Evolutionary conservation across 441 rosid genomes (phyloP), one percentile per base, ranked within the genome.

Genomic region (Hura crepitans): DNA sequence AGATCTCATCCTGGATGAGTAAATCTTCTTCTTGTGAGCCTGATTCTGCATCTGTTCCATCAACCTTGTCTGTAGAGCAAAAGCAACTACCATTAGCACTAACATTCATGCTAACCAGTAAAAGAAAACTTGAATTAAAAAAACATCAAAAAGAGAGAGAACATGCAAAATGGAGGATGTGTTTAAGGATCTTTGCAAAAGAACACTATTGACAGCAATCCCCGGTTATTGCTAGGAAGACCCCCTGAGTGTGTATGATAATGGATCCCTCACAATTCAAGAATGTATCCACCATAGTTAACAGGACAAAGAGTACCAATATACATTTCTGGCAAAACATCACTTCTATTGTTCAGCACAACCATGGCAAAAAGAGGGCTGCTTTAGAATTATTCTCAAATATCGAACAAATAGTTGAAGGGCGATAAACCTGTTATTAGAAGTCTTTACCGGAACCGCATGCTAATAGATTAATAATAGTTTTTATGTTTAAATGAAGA

Each of bases 1-100:
- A 89, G 72, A 96, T 91, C 86, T 96, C 99, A 57, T 96, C 99
- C 75, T 91, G 97, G 65, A 96, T 79, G 33, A 86, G 73, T 75
- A 84, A 23, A 84, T 96, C 98, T 69, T 96, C 99, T 81, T 96
- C 99, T 66, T 84, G 91, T 45, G 72, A 70, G 73, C 97, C 96
- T 63, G 84, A 65, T 78, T 93, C 96, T 66, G 81, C 74, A 82
- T 96, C 98, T 27, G 71, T 75, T 61, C 82, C 89, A 28, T 93
- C 99, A 27, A 91, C 85, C 84, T 91, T 96, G 71, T 93, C 99
- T 93, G 82, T 81, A 85, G 23, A 65, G 54, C 70, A 81, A 78
- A 65, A 74, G 15, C 50, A 80, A 70, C 56, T 20, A 46, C 11
- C 22, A 39, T 61, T 62, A 72, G 17, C 33, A 63, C 37, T 66